Evolutionary conservation across 2,329 filamentous ascomycete species (phyloP).

Genomic region (Verticillium zaregamsianum): DNA sequence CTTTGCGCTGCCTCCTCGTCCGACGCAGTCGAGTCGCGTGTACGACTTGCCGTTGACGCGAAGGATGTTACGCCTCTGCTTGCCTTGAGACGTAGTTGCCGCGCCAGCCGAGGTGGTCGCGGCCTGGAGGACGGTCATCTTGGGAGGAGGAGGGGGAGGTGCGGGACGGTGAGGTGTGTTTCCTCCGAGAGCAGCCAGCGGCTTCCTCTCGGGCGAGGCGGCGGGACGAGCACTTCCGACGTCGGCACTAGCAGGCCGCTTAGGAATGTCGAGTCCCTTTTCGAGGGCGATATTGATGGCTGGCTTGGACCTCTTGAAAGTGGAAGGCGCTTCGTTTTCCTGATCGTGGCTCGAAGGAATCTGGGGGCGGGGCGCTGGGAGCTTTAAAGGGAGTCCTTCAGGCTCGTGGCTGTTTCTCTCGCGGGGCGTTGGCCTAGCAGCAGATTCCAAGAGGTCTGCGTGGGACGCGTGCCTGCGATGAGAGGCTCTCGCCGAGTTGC

Average conservation of each 20-base stretch:
- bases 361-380: slow-evolving; percentile 50
- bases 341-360: slow-evolving; percentile 68
- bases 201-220: slow-evolving; percentile 52
- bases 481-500: slow-evolving; percentile 35
- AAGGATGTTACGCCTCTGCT: slow-evolving; percentile 77
- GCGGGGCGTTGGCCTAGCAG: slow-evolving; percentile 24
- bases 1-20: slow-evolving; percentile 86
- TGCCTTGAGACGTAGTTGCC: slow-evolving; percentile 65
- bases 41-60: slow-evolving; percentile 89
- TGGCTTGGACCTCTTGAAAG: slow-evolving; percentile 60
- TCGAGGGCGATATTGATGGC: slow-evolving; percentile 50
- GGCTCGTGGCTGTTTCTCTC: slow-evolving; percentile 6
- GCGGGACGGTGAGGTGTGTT: slow-evolving; percentile 76
- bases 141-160: slow-evolving; percentile 81
- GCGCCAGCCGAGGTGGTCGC: slow-evolving; percentile 82
- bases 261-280: slow-evolving; percentile 47
- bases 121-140: slow-evolving; percentile 94
- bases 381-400: slow-evolving; percentile 44
- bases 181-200: slow-evolving; percentile 48
- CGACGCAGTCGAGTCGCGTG: slow-evolving; percentile 84
- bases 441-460: slow-evolving; percentile 28
- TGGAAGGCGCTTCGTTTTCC: slow-evolving; percentile 75
- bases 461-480: slow-evolving; percentile 35
- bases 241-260: slow-evolving; percentile 45
- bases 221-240: slow-evolving; percentile 29